Evolutionary conservation across 768 basidiomycete genomes (phyloP).

Genomic region (Kondoa malvinella): DNA sequence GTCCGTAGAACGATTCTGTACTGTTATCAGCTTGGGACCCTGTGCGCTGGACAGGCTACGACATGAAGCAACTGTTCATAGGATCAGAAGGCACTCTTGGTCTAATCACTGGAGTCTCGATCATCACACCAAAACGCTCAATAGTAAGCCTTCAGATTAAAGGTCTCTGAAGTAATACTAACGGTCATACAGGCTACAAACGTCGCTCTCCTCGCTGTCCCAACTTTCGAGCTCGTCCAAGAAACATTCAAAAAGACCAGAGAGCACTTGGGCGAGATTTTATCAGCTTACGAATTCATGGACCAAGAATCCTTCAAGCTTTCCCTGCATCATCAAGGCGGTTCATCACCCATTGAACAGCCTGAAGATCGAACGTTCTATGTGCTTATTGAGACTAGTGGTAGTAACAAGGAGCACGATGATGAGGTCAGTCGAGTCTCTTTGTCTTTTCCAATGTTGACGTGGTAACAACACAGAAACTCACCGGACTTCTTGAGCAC

Average conservation of each 20-base stretch:
- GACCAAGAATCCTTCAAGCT: constrained; percentile 72
- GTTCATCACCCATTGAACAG: constrained; percentile 53
- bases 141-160: constrained; percentile 23
- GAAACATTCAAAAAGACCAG: constrained; percentile 69
- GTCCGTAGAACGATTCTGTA: constrained; percentile 34
- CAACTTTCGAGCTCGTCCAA: constrained; percentile 69
- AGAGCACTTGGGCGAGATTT: constrained; percentile 70
- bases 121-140: constrained; percentile 67
- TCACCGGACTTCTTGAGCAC: constrained; percentile 56
- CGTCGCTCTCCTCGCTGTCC: constrained; percentile 77
- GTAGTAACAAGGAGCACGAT: constrained; percentile 79
- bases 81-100: constrained; percentile 94
- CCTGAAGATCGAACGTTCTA: constrained; percentile 64
- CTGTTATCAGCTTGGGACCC: neutral
- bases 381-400: constrained; percentile 84
- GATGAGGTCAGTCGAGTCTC: constrained; percentile 47
- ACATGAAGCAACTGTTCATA: constrained; percentile 95
- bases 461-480: constrained; percentile 46
- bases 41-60: constrained; percentile 49
- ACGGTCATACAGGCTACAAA: constrained; percentile 46
- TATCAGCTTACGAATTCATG: constrained; percentile 93
- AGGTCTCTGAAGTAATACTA: neutral
- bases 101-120: constrained; percentile 83
- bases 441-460: neutral
- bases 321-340: constrained; percentile 45